These are phyloP conservation scores for Nakaseomyces delphensis DNA, from an alignment of 1,139 yeast genomes.

Conservation along the genomic window DNA sequence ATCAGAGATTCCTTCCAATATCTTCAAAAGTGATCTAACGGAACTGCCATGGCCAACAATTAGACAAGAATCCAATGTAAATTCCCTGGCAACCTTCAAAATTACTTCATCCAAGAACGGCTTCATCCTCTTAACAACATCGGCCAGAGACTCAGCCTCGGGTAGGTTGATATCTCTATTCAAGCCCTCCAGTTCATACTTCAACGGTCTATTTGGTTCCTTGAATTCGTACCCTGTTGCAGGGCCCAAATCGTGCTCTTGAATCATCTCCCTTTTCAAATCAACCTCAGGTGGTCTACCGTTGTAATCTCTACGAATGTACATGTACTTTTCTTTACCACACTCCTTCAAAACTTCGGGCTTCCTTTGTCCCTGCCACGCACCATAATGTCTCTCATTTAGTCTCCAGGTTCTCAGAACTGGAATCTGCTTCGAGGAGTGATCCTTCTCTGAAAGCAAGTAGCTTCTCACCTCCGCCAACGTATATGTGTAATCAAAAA, in stretches of 20 bases:
- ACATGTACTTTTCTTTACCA: conserved; percentile 55
- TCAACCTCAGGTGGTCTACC: conserved; percentile 59
- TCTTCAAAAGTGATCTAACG: conserved; percentile 58
- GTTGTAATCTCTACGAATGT: conserved; percentile 54
- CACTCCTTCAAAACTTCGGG: conserved; percentile 43
- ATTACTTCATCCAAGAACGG: conserved; percentile 47
- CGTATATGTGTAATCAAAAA: conserved; percentile 7
- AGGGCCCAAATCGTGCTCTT: conserved; percentile 27
- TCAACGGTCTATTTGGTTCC: conserved; percentile 30
- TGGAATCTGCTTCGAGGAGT: conserved; percentile 14
- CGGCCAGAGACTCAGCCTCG: conserved; percentile 56
- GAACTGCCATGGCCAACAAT: conserved; percentile 73
- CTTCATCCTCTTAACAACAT: conserved; percentile 53
- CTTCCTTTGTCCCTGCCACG: conserved; percentile 62
- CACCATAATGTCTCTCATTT: conserved; percentile 74
- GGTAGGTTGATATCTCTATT: conserved; percentile 40
- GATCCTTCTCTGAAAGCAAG: conserved; percentile 1
- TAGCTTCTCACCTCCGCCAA: conserved; percentile 1
- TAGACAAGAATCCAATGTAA: conserved; percentile 42
- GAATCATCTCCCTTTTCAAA: conserved; percentile 28
- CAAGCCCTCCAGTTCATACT: conserved; percentile 34
- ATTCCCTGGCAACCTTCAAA: conserved; percentile 32
- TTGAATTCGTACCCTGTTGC: conserved; percentile 31
- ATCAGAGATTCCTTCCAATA: conserved; percentile 48
- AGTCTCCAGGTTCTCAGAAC: conserved; percentile 50